A percentile compares a stretch with the other conserved stretches of the same genome.
phyloP scores from a whole-genome alignment of 2,329 filamentous ascomycete genomes.

The Stagonosporopsis rhizophila region DNA sequence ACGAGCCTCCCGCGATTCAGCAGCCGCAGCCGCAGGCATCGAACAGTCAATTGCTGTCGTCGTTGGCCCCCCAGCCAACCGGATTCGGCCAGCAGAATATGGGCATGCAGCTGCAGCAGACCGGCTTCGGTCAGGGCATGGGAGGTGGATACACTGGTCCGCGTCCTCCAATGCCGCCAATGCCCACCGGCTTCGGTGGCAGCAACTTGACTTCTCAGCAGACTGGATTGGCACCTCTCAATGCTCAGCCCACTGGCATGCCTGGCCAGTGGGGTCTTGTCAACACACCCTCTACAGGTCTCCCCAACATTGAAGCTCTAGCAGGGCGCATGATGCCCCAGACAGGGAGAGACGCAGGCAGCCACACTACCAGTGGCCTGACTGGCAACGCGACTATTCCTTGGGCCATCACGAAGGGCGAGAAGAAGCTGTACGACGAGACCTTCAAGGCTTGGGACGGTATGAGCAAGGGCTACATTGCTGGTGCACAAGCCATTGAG shows the following conservation, averaged over 20 bases:
- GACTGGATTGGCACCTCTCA: slow-evolving; percentile 72
- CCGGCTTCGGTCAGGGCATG: slow-evolving; percentile 70
- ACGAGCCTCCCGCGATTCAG: slow-evolving; percentile 61
- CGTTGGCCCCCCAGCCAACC: slow-evolving; percentile 61
- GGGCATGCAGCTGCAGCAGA: slow-evolving; percentile 56
- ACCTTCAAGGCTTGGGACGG: slow-evolving; percentile 98
- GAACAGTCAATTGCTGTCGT: slow-evolving; percentile 66
- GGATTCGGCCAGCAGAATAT: slow-evolving; percentile 68
- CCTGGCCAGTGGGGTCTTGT: slow-evolving; percentile 99
- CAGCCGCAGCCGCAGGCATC: slow-evolving; percentile 70
- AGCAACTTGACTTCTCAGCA: slow-evolving; percentile 63
- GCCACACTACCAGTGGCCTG: slow-evolving; percentile 85
- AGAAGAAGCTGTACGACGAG: slow-evolving; percentile 95
- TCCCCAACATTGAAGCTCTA: slow-evolving; percentile 92
- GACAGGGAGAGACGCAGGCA: slow-evolving; percentile 78
- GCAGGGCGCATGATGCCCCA: slow-evolving; percentile 98
- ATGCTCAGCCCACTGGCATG: slow-evolving; percentile 90
- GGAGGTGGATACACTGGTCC: slow-evolving; percentile 81
- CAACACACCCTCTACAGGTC: slow-evolving; percentile 84
- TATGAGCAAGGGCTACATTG: slow-evolving; percentile 88
- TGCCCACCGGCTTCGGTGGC: slow-evolving; percentile 66
- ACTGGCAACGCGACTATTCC: slow-evolving; percentile 95
- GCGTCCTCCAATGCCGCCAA: slow-evolving; percentile 77
- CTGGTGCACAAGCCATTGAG: slow-evolving; percentile 90
- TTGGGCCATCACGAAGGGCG: slow-evolving; percentile 98